These are phyloP conservation scores for Dacryopinax spathularia DNA, from an alignment of 768 basidiomycete genomes.

Conservation along the genomic window DNA sequence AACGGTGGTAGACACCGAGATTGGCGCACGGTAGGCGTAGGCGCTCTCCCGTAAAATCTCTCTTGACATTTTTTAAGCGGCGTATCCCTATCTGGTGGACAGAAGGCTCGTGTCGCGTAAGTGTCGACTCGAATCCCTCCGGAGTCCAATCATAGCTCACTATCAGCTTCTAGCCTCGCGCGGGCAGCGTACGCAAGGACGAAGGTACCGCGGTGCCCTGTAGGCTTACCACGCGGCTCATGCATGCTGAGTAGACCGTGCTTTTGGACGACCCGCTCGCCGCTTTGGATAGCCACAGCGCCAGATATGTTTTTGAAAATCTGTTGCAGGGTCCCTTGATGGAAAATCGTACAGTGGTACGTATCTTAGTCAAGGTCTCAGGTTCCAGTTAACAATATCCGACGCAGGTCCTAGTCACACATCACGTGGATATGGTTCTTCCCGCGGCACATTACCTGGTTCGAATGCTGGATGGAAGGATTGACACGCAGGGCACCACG, in stretches of 20 bases:
- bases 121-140: background rate
- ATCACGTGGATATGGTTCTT: constrained; percentile 71
- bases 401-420: constrained; percentile 42
- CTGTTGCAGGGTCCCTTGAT: constrained; percentile 21
- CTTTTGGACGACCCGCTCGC: constrained; percentile 73
- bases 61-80: constrained; percentile 23
- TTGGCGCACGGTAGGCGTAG: constrained; percentile 36
- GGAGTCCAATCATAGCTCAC: constrained; percentile 41
- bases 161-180: constrained; percentile 31
- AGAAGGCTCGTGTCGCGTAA: constrained; percentile 46
- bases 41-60: constrained; percentile 29
- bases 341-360: constrained; percentile 24
- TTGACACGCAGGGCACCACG: constrained; percentile 58
- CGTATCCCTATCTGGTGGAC: constrained; percentile 49
- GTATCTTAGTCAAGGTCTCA: constrained; percentile 10
- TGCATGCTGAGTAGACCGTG: constrained; percentile 25
- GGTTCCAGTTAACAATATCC: background rate
- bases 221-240: background rate
- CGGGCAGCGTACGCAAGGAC: constrained; percentile 65
- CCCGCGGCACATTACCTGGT: constrained; percentile 59
- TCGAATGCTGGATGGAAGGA: constrained; percentile 67
- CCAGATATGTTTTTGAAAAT: constrained; percentile 44
- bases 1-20: constrained; percentile 40
- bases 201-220: constrained; percentile 20
- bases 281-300: constrained; percentile 63